Percentiles rank a stretch among this genome's conserved stretches.
These are phyloP conservation scores for Gyrodon lividus DNA, from an alignment of 768 basidiomycete genomes.

Conservation along the genomic window DNA sequence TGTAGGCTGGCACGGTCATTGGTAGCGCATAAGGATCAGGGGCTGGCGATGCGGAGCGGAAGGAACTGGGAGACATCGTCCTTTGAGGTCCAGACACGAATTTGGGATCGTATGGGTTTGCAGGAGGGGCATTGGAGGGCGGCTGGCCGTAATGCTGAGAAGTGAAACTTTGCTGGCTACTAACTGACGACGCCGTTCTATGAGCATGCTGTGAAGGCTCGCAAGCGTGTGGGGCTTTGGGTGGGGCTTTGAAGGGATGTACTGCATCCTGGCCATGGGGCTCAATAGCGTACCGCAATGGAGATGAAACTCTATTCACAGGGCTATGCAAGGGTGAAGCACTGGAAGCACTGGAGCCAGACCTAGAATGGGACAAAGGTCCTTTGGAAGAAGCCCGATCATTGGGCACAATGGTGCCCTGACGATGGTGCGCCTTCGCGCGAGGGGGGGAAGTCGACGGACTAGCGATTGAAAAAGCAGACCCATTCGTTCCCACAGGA, in stretches of 20 bases:
- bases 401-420: neutral
- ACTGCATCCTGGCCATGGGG: neutral
- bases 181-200: slow-evolving; percentile 23
- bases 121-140: slow-evolving; percentile 2
- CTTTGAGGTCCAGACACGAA: slow-evolving; percentile 22
- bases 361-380: slow-evolving; percentile 8
- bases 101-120: slow-evolving; percentile 21
- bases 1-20: slow-evolving; percentile 16
- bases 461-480: neutral
- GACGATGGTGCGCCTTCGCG: slow-evolving; percentile 2
- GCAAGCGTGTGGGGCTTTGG: neutral
- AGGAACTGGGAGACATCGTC: slow-evolving; percentile 30
- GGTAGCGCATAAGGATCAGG: slow-evolving; percentile 40
- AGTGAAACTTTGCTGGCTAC: slow-evolving; percentile 13
- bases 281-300: slow-evolving; percentile 11
- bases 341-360: slow-evolving; percentile 9
- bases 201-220: slow-evolving; percentile 6
- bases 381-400: slow-evolving; percentile 1
- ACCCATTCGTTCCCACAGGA: neutral
- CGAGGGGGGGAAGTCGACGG: slow-evolving; percentile 2
- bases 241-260: neutral
- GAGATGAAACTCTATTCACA: slow-evolving; percentile 13
- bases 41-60: slow-evolving; percentile 23
- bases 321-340: slow-evolving; percentile 10
- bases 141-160: slow-evolving; percentile 5